Evolutionary conservation across 192 early-diverging fungal species (phyloP).

Genomic region (Funneliformis mosseae): DNA sequence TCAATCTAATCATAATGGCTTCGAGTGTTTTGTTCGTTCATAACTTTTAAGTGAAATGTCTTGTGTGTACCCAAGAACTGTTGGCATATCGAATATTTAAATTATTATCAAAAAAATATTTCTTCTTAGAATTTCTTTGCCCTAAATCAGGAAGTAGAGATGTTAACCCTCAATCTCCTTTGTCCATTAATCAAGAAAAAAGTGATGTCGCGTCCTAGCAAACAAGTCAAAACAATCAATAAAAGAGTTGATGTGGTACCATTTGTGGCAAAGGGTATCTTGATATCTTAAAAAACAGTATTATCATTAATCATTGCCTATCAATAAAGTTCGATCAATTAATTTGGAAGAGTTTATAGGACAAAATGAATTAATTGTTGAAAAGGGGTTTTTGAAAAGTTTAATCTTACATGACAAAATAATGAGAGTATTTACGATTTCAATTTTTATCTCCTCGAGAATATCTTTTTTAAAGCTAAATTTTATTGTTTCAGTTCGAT

Average conservation of each 20-base stretch:
- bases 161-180: neutral
- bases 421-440: conserved; percentile 40
- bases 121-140: conserved; percentile 10
- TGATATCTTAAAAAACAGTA: neutral
- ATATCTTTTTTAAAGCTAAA: neutral
- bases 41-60: neutral
- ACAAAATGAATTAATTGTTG: conserved; percentile 69
- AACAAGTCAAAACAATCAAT: conserved; percentile 1
- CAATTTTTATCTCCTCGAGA: neutral
- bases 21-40: neutral
- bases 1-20: too few species aligned
- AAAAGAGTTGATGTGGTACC: neutral
- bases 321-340: conserved; percentile 50
- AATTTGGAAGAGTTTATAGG: conserved; percentile 71
- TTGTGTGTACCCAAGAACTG: neutral
- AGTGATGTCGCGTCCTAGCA: neutral
- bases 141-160: neutral
- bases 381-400: conserved; percentile 59
- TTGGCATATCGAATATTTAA: neutral
- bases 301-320: neutral
- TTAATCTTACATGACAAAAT: conserved; percentile 70
- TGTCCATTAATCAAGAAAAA: neutral
- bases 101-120: neutral
- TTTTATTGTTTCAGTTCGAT: conserved; percentile 52
- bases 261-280: neutral